Evolutionary conservation across 768 basidiomycete genomes (phyloP).

Genomic region (Mycena alexandri): DNA sequence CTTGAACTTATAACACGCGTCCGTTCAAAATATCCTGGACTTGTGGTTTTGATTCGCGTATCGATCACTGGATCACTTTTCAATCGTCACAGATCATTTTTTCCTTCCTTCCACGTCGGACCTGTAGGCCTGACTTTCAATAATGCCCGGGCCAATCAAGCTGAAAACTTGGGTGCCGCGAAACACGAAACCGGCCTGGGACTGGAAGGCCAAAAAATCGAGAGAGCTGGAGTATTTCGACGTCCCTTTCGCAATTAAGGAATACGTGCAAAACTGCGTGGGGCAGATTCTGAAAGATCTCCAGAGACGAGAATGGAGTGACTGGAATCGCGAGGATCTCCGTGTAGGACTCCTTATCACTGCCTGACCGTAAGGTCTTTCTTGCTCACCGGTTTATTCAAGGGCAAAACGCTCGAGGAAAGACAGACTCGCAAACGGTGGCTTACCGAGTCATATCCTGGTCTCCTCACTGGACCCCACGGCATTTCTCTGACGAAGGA

Average conservation of each 20-base stretch:
- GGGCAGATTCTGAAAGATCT: slow-evolving; percentile 24
- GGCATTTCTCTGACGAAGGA: slow-evolving; percentile 10
- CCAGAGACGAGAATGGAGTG: background rate
- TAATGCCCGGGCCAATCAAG: slow-evolving; percentile 1
- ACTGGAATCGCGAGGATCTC: slow-evolving; percentile 13
- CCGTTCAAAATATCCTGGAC: too few relatives aligned
- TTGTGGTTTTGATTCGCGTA: too few relatives aligned
- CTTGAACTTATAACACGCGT: too few relatives aligned
- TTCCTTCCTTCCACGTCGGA: background rate
- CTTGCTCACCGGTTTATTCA: background rate
- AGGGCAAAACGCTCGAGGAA: slow-evolving; percentile 2
- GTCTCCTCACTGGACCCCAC: slow-evolving; percentile 24
- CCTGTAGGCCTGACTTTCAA: too few relatives aligned
- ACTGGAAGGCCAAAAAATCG: slow-evolving; percentile 20
- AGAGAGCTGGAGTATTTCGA: slow-evolving; percentile 4
- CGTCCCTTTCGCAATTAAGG: slow-evolving; percentile 19
- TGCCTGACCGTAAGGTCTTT: too few relatives aligned
- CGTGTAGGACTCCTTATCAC: background rate
- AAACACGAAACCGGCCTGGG: slow-evolving; percentile 14
- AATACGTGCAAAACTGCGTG: slow-evolving; percentile 21
- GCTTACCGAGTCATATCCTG: slow-evolving; percentile 12
- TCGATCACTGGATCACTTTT: background rate
- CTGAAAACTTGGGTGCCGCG: slow-evolving; percentile 20
- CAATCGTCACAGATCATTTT: background rate
- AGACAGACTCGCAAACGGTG: background rate